Percentiles rank a stretch among this genome's conserved stretches.
Conservation (phyloP, 1,139 yeast genomes). For the Geotrichum restrictum region DNA sequence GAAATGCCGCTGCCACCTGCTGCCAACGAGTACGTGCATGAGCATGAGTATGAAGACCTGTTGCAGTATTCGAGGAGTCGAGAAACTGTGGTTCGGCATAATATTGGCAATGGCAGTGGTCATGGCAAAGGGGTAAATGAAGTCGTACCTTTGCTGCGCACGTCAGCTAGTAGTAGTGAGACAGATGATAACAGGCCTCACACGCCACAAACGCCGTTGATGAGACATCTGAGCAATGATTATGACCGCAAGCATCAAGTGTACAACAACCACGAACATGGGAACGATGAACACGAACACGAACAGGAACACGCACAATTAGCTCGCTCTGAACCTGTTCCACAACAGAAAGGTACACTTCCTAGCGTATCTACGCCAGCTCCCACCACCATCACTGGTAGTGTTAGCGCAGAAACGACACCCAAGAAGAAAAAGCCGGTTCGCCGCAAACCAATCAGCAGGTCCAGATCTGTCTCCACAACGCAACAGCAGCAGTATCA, state of each 20-base stretch:
- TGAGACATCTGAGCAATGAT: neutral
- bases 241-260: no score
- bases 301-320: no score
- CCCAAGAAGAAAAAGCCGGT: no score
- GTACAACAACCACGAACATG: no score
- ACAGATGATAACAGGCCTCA: neutral
- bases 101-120: neutral
- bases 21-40: neutral
- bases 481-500: no score
- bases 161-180: neutral
- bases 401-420: no score
- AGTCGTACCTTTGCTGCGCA: neutral
- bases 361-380: no score
- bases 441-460: no score
- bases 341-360: no score
- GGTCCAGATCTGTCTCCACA: neutral
- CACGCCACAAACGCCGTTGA: neutral
- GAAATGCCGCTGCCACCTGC: constrained; percentile 9
- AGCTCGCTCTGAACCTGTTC: no score
- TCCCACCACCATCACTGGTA: no score
- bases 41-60: neutral
- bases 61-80: neutral
- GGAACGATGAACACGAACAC: no score
- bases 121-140: neutral
- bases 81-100: neutral